These are phyloP conservation scores for Stemphylium beticola DNA, from an alignment of 2,329 filamentous ascomycete species.

Conservation along the genomic window DNA sequence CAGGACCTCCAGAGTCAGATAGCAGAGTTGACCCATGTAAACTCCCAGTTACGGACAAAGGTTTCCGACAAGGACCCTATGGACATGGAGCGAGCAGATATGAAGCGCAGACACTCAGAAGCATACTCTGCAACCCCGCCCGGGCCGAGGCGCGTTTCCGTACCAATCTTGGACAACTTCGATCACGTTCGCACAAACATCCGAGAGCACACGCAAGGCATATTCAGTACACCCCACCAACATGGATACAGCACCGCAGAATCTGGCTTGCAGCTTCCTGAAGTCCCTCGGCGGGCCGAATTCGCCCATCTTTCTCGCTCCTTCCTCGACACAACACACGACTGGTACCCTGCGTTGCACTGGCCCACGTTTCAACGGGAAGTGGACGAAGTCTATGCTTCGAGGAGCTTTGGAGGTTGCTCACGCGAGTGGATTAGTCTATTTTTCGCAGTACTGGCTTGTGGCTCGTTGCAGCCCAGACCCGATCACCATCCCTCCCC, in stretches of 20 bases:
- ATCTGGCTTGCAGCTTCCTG: slow-evolving; percentile 60
- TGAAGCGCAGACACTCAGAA: slow-evolving; percentile 55
- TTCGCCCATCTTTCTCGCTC: slow-evolving; percentile 75
- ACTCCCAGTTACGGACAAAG: slow-evolving; percentile 73
- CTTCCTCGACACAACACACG: slow-evolving; percentile 79
- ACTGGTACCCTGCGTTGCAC: slow-evolving; percentile 83
- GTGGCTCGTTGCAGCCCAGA: slow-evolving; percentile 75
- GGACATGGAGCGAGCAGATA: slow-evolving; percentile 48
- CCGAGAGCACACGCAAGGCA: slow-evolving; percentile 73
- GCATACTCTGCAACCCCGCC: slow-evolving; percentile 10
- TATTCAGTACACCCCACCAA: slow-evolving; percentile 78
- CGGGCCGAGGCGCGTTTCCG: slow-evolving; percentile 58
- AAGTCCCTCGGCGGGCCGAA: slow-evolving; percentile 71
- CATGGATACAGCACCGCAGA: slow-evolving; percentile 55
- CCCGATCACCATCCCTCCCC: slow-evolving; percentile 62
- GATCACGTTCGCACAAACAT: slow-evolving; percentile 75
- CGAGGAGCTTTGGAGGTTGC: slow-evolving; percentile 64
- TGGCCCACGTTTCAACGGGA: slow-evolving; percentile 82
- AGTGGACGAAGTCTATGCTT: slow-evolving; percentile 77
- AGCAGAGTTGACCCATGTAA: slow-evolving; percentile 78
- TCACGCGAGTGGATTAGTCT: slow-evolving; percentile 76
- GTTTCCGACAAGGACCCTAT: slow-evolving; percentile 58
- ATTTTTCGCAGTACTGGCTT: slow-evolving; percentile 82
- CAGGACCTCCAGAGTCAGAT: slow-evolving; percentile 96
- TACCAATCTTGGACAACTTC: slow-evolving; percentile 70